Evolutionary conservation across 345 rosid genomes (phyloP).

Genomic region (Balakata baccata): DNA sequence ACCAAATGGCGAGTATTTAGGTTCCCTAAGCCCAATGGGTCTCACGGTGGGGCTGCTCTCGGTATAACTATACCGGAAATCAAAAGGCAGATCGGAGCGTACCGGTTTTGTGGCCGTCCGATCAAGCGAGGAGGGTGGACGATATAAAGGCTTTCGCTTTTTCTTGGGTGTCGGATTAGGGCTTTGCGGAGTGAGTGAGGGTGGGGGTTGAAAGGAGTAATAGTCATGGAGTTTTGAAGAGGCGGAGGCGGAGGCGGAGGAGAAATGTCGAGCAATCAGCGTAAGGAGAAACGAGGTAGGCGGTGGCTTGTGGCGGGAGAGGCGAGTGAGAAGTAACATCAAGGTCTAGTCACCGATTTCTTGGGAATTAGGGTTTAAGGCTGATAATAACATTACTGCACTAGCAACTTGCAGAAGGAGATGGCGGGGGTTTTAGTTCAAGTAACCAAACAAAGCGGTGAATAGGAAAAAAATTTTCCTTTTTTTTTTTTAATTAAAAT

Average conservation of each 20-base stretch:
- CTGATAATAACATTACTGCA: not conserved
- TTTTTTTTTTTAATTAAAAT: too few species aligned
- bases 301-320: slow-evolving; percentile 50
- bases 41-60: slow-evolving; percentile 64
- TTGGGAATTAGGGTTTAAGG: slow-evolving; percentile 16
- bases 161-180: slow-evolving; percentile 26
- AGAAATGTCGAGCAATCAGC: slow-evolving; percentile 41
- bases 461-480: not conserved
- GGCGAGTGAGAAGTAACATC: slow-evolving; percentile 43
- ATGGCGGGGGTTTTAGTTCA: slow-evolving; percentile 5
- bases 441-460: not conserved
- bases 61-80: slow-evolving; percentile 86
- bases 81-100: slow-evolving; percentile 66
- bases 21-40: slow-evolving; percentile 88
- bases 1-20: slow-evolving; percentile 92
- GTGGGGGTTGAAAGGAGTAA: slow-evolving; percentile 70
- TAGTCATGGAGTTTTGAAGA: slow-evolving; percentile 68
- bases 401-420: not conserved
- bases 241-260: slow-evolving; percentile 24
- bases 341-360: not conserved
- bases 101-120: slow-evolving; percentile 37
- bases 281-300: slow-evolving; percentile 13
- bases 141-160: slow-evolving; percentile 62
- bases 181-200: slow-evolving; percentile 43
- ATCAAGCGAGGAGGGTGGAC: slow-evolving; percentile 85